phyloP scores from a whole-genome alignment of 495 filamentous ascomycete genomes.

The Trichocladium uniseriatum region DNA sequence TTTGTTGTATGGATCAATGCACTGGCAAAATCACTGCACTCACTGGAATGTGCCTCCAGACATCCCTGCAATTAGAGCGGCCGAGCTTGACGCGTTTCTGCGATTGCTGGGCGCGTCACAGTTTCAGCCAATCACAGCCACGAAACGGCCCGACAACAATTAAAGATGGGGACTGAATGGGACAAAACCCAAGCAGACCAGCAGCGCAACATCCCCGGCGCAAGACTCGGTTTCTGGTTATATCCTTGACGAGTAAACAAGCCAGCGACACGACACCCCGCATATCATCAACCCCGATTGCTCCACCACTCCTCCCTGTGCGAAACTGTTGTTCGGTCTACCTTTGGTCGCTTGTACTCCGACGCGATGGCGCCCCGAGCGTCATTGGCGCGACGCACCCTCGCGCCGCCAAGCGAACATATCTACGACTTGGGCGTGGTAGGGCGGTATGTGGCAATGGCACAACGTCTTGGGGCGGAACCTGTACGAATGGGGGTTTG shows the following conservation, averaged over 20 bases:
- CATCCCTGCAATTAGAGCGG: too few relatives aligned
- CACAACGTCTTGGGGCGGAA: too few relatives aligned
- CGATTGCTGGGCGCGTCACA: constrained; percentile 5
- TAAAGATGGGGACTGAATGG: not conserved
- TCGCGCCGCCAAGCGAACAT: constrained; percentile 31
- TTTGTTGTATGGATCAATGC: not conserved
- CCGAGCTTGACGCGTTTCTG: constrained; percentile 6
- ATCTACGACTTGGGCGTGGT: constrained; percentile 41
- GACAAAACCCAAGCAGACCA: not conserved
- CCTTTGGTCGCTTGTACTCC: not conserved
- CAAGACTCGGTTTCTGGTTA: too few relatives aligned
- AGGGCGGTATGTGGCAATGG: constrained; percentile 40
- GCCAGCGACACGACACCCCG: too few relatives aligned
- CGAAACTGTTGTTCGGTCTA: not conserved
- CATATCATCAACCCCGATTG: not conserved
- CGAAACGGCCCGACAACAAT: too few relatives aligned
- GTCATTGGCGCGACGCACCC: constrained; percentile 29
- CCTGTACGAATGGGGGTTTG: not conserved
- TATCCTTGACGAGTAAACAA: too few relatives aligned
- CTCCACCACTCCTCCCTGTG: not conserved
- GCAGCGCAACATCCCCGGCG: not conserved
- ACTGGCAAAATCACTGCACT: too few relatives aligned
- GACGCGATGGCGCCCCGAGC: constrained; percentile 27
- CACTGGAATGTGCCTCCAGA: not conserved
- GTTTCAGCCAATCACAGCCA: constrained; percentile 1